Evolutionary conservation across 208 protist species (phyloP).

Genomic region (Trypanosoma platydactyli): DNA sequence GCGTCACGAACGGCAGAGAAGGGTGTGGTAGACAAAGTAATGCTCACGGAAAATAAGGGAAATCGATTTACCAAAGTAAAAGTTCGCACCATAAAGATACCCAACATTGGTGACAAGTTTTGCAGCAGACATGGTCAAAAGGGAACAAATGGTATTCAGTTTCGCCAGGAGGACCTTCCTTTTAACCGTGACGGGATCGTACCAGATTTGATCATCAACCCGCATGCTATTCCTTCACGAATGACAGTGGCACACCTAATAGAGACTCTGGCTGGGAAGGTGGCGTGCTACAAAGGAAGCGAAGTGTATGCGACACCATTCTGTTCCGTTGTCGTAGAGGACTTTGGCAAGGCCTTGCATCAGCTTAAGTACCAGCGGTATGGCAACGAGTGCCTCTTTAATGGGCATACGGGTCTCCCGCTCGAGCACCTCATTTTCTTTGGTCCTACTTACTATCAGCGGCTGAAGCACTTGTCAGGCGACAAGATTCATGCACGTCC

Average conservation of each 20-base stretch:
- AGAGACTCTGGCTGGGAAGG: conserved; percentile 94
- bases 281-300: conserved; percentile 61
- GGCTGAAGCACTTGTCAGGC: conserved; percentile 97
- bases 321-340: conserved; percentile 82
- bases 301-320: conserved; percentile 97
- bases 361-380: conserved; percentile 73
- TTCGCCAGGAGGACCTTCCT: conserved; percentile 97
- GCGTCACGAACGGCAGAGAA: conserved; percentile 87
- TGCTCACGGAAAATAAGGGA: conserved; percentile 93
- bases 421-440: conserved; percentile 94
- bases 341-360: conserved; percentile 72
- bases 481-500: conserved; percentile 95
- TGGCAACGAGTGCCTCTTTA: conserved; percentile 95
- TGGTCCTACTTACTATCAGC: conserved; percentile 97
- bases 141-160: conserved; percentile 96
- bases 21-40: conserved; percentile 93
- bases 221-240: conserved; percentile 98
- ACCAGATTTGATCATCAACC: conserved; percentile 99
- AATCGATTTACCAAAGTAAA: conserved; percentile 94
- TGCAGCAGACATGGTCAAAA: conserved; percentile 97
- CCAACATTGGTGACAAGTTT: conserved; percentile 99
- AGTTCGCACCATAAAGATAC: conserved; percentile 93
- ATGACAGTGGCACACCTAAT: conserved; percentile 98
- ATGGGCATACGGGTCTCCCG: conserved; percentile 93
- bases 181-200: conserved; percentile 95